phyloP scores from a whole-genome alignment of 257 asterid genomes.

The Nicotiana tomentosiformis region DNA sequence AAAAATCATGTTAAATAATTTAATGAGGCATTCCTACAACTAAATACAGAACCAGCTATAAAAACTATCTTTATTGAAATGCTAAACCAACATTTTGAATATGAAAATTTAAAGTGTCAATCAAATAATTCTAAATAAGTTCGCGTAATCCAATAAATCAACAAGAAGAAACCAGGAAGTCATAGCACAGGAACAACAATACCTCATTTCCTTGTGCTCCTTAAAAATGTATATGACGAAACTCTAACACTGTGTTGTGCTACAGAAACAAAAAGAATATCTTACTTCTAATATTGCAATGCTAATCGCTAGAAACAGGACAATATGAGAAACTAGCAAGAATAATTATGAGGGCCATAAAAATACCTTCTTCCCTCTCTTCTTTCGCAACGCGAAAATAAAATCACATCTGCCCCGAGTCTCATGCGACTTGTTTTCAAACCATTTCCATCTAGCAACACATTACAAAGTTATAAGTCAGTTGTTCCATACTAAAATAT shows the following conservation, averaged over 20 bases:
- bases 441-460: conserved; percentile 68
- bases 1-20: background rate
- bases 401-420: conserved; percentile 86
- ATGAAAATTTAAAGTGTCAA: too few species aligned
- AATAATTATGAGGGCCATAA: too few species aligned
- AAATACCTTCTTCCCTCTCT: conserved; percentile 38
- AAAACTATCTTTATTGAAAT: too few species aligned
- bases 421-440: conserved; percentile 82
- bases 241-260: conserved; percentile 63
- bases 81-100: too few species aligned
- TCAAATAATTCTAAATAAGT: too few species aligned
- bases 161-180: background rate
- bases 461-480: background rate
- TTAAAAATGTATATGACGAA: conserved; percentile 61
- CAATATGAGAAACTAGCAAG: too few species aligned
- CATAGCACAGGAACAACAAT: conserved; percentile 74
- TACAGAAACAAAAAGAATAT: conserved; percentile 10
- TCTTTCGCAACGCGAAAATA: conserved; percentile 57
- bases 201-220: conserved; percentile 65
- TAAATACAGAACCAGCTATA: background rate
- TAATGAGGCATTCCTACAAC: background rate
- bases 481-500: too few species aligned
- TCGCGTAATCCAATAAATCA: background rate
- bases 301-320: too few species aligned
- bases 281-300: too few species aligned